These are phyloP conservation scores for Naumovozyma dairenensis DNA, from an alignment of 805 yeast genomes.

Conservation along the genomic window DNA sequence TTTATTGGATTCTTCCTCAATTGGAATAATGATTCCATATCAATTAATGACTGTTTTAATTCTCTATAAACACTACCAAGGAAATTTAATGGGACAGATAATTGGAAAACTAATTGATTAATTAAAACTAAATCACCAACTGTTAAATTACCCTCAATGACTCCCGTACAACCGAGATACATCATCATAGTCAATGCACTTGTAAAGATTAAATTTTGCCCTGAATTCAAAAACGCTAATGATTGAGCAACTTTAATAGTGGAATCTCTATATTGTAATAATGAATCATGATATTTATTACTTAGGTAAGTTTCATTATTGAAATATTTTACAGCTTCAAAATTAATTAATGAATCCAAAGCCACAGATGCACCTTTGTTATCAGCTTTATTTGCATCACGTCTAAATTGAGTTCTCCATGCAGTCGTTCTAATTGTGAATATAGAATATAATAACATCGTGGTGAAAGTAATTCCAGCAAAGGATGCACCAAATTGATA, in stretches of 20 bases:
- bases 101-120: slow-evolving; percentile 91
- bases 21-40: slow-evolving; percentile 90
- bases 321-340: slow-evolving; percentile 89
- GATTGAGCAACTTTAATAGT: slow-evolving; percentile 79
- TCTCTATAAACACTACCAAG: slow-evolving; percentile 94
- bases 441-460: slow-evolving; percentile 80
- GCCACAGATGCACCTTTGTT: slow-evolving; percentile 94
- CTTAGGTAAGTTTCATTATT: slow-evolving; percentile 81
- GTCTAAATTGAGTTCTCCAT: slow-evolving; percentile 89
- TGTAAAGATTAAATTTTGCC: slow-evolving; percentile 74
- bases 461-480: slow-evolving; percentile 78
- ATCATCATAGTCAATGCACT: slow-evolving; percentile 90
- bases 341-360: slow-evolving; percentile 84
- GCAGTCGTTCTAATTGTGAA: slow-evolving; percentile 90
- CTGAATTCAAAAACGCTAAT: slow-evolving; percentile 65
- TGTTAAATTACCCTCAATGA: slow-evolving; percentile 68
- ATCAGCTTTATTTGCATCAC: slow-evolving; percentile 86
- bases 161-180: slow-evolving; percentile 96
- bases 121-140: slow-evolving; percentile 94
- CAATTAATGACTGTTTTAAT: slow-evolving; percentile 81
- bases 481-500: slow-evolving; percentile 84
- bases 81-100: slow-evolving; percentile 89
- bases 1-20: slow-evolving; percentile 65
- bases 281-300: slow-evolving; percentile 64
- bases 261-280: slow-evolving; percentile 57